phyloP scores from a whole-genome alignment of 306 rosid species.

The Prunus dulcis region DNA sequence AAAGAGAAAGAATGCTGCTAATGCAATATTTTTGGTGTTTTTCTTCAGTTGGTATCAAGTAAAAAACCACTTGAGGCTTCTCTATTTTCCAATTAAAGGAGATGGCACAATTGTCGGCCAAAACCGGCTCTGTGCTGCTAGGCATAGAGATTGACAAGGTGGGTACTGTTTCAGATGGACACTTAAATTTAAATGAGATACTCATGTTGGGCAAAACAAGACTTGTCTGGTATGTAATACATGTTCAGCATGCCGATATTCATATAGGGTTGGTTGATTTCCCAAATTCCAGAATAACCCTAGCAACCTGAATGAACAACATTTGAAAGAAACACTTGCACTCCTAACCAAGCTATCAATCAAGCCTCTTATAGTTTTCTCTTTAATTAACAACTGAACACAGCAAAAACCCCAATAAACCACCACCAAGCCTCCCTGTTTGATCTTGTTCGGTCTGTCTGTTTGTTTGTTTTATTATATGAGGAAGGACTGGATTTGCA shows the following conservation, averaged over 20 bases:
- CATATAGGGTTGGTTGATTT: not conserved
- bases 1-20: not conserved
- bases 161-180: not conserved
- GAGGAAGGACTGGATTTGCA: not conserved
- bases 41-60: not conserved
- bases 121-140: not conserved
- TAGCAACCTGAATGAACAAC: not conserved
- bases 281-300: not conserved
- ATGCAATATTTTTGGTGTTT: not conserved
- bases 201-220: not conserved
- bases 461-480: not conserved
- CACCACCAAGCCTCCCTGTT: not conserved
- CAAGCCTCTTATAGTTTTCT: not conserved
- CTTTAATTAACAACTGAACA: not conserved
- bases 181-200: not conserved
- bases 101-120: not conserved
- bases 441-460: not conserved
- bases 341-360: not conserved
- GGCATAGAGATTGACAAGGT: no score
- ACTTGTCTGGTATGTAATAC: not conserved
- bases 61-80: not conserved
- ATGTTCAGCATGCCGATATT: no score
- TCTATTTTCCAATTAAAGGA: not conserved
- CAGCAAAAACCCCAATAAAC: not conserved
- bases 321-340: not conserved